phyloP scores from a whole-genome alignment of 2,329 filamentous ascomycete genomes.

The Talaromyces sp. region DNA sequence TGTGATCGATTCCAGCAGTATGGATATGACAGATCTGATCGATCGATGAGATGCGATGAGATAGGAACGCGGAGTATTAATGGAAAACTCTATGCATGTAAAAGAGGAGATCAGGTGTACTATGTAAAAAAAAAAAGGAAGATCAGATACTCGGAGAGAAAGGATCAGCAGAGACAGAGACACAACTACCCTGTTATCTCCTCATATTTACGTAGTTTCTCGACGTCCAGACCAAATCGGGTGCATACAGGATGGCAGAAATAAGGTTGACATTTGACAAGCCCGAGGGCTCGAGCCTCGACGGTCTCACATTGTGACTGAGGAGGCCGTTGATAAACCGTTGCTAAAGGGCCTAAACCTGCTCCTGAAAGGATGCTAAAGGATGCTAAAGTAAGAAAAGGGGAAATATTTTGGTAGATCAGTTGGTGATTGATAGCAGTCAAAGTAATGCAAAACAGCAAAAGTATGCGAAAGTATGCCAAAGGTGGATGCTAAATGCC shows the following conservation, averaged over 20 bases:
- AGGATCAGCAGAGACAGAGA: background rate
- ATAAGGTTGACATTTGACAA: constrained; percentile 1
- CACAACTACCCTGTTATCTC: background rate
- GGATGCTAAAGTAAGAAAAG: background rate
- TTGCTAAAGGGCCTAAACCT: background rate
- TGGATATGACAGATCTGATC: constrained; percentile 8
- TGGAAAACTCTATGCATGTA: constrained; percentile 1
- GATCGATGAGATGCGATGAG: background rate
- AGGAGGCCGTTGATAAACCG: background rate
- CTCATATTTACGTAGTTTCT: background rate
- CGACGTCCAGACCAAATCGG: background rate
- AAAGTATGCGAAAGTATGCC: background rate
- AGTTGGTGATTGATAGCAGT: background rate
- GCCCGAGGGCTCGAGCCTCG: background rate
- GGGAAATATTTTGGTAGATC: background rate
- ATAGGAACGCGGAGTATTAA: background rate
- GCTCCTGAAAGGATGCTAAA: background rate
- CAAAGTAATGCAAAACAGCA: background rate
- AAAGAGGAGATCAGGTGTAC: background rate
- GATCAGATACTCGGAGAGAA: background rate
- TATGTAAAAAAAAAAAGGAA: background rate
- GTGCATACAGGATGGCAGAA: background rate
- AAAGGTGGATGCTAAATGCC: background rate
- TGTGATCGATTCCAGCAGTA: background rate
- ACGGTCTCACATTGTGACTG: background rate